phyloP scores from a whole-genome alignment of 352 stramenopile genomes.

The Chrysophaeum taylorii region DNA sequence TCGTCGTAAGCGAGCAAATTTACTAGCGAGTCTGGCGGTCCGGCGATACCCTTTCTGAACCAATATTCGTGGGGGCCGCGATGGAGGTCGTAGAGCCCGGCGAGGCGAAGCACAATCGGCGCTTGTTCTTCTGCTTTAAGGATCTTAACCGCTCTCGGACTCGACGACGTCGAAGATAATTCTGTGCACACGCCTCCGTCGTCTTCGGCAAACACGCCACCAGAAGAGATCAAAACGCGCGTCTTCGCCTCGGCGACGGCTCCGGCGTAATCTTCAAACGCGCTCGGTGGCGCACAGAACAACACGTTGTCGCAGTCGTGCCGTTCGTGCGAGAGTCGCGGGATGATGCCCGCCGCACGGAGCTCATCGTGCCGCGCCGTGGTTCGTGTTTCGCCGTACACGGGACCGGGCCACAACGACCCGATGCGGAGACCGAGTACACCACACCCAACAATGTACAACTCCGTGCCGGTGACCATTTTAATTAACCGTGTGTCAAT shows the following conservation, averaged over 20 bases:
- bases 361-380: not conserved
- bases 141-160: conserved; percentile 13
- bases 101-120: conserved; percentile 8
- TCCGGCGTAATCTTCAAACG: not conserved
- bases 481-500: no score
- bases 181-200: not conserved
- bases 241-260: not conserved
- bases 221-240: conserved; percentile 13
- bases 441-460: conserved; percentile 14
- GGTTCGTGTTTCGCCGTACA: conserved; percentile 11
- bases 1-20: conserved; percentile 19
- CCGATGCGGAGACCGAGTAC: not conserved
- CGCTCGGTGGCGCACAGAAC: conserved; percentile 15
- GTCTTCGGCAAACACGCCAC: conserved; percentile 17
- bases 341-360: not conserved
- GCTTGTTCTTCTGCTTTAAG: conserved; percentile 7
- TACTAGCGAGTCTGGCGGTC: not conserved
- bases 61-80: conserved; percentile 14
- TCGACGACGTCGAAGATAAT: not conserved
- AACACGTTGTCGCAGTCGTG: conserved; percentile 3
- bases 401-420: conserved; percentile 4
- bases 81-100: conserved; percentile 6
- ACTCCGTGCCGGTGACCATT: no score
- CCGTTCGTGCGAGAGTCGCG: not conserved
- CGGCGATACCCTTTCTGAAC: conserved; percentile 1